A percentile compares a stretch with the other conserved stretches of the same genome.
These are phyloP conservation scores for Mycosarcoma maydis DNA, from an alignment of 1,284 basidiomycete species.

Conservation along the genomic window DNA sequence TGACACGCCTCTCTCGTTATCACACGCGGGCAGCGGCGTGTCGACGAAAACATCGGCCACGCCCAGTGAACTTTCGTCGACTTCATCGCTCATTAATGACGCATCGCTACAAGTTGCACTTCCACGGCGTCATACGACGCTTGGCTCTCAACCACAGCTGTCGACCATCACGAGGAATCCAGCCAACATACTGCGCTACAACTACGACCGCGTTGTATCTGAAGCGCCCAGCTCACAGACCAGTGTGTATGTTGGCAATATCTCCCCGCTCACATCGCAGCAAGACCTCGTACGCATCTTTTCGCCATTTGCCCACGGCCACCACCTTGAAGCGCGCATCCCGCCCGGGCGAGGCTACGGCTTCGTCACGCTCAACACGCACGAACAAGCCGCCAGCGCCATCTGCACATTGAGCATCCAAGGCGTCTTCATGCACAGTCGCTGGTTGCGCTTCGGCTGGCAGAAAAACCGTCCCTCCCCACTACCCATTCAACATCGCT, in stretches of 20 bases:
- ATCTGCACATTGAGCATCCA: slow-evolving; percentile 83
- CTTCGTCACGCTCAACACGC: slow-evolving; percentile 96
- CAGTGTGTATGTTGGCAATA: slow-evolving; percentile 97
- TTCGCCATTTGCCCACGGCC: slow-evolving; percentile 84
- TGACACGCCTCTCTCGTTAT: background rate
- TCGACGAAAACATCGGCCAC: background rate
- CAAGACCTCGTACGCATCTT: slow-evolving; percentile 95
- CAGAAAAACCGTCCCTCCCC: slow-evolving; percentile 77
- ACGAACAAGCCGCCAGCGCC: slow-evolving; percentile 95
- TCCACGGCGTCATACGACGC: slow-evolving; percentile 29
- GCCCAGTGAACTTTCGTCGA: background rate
- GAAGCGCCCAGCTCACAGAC: slow-evolving; percentile 91
- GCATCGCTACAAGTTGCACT: background rate
- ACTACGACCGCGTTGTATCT: slow-evolving; percentile 85
- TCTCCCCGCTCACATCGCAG: slow-evolving; percentile 93
- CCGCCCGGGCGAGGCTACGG: slow-evolving; percentile 92
- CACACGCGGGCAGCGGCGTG: background rate
- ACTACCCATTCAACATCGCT: background rate
- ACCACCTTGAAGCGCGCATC: slow-evolving; percentile 89
- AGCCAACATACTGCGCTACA: slow-evolving; percentile 11
- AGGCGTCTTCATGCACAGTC: slow-evolving; percentile 91
- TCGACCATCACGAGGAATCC: background rate
- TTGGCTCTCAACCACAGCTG: slow-evolving; percentile 1
- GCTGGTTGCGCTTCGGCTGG: slow-evolving; percentile 97
- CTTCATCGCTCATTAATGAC: slow-evolving; percentile 12